Evolutionary conservation across 371 early-diverging fungal species (phyloP).

Genomic region (Dentiscutata heterogama): DNA sequence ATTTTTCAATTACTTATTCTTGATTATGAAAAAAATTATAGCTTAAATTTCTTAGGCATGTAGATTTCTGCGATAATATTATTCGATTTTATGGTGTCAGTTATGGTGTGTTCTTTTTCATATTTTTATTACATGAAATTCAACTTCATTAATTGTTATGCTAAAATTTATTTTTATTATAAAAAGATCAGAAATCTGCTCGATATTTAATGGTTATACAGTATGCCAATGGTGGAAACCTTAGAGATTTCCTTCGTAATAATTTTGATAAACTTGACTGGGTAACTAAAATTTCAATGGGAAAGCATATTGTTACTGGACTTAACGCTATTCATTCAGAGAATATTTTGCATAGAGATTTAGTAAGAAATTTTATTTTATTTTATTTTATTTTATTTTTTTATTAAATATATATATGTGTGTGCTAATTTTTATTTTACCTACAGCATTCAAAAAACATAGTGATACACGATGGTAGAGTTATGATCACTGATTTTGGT

Average conservation of each 20-base stretch:
- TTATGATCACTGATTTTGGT: conserved; percentile 42
- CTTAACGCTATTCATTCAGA: conserved; percentile 32
- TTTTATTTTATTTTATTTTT: neutral
- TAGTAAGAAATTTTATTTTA: conserved; percentile 18
- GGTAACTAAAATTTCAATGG: conserved; percentile 6
- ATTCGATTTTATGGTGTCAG: conserved; percentile 38
- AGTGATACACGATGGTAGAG: conserved; percentile 24
- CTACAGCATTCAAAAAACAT: conserved; percentile 44
- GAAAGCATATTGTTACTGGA: conserved; percentile 26
- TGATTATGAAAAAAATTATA: neutral
- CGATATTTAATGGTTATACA: conserved; percentile 37
- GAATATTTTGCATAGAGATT: conserved; percentile 40
- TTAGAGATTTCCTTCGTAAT: conserved; percentile 12
- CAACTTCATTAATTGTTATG: neutral
- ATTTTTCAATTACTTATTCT: neutral
- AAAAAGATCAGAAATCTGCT: neutral
- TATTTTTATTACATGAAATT: neutral
- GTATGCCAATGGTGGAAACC: conserved; percentile 42
- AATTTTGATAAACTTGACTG: neutral
- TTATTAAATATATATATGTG: neutral
- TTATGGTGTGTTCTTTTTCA: conserved; percentile 26
- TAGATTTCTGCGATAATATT: conserved; percentile 28
- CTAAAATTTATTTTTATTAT: neutral
- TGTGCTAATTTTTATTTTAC: neutral
- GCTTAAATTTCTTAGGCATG: neutral